Conservation (phyloP, 345 rosid genomes). For the Gossypium anomalum region DNA sequence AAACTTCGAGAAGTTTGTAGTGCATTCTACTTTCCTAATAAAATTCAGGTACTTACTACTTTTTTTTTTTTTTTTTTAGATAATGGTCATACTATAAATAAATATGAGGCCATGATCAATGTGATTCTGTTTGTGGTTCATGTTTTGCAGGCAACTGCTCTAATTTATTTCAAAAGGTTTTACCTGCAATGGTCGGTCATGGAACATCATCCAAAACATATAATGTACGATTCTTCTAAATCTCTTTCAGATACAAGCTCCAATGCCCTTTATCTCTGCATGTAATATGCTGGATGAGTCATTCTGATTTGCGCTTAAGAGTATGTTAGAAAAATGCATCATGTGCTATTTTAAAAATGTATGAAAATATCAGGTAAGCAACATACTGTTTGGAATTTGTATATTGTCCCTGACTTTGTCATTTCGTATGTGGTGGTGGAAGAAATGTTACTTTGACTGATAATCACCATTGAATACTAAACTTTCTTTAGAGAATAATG, state of each 20-base stretch:
- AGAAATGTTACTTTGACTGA: background rate
- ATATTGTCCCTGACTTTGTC: background rate
- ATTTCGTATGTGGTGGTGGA: background rate
- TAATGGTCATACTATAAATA: background rate
- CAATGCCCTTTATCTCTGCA: constrained; percentile 3
- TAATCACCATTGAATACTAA: background rate
- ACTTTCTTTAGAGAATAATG: background rate
- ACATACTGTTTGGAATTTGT: background rate
- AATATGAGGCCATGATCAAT: background rate
- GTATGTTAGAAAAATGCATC: background rate
- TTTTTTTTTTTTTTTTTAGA: background rate
- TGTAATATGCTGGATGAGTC: background rate
- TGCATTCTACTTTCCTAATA: constrained; percentile 92
- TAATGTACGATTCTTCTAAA: constrained; percentile 56
- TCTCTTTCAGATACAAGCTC: constrained; percentile 5
- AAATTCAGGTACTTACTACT: constrained; percentile 66
- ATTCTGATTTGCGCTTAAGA: background rate
- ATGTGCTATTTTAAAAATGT: background rate
- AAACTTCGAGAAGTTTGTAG: constrained; percentile 96
- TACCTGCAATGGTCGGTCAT: constrained; percentile 98
- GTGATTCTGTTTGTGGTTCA: constrained; percentile 11
- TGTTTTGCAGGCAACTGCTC: constrained; percentile 83
- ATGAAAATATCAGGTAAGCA: background rate
- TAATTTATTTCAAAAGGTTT: constrained; percentile 89
- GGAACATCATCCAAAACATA: constrained; percentile 94